These are phyloP conservation scores for Russula olivacea DNA, from an alignment of 768 basidiomycete genomes.

Conservation along the genomic window DNA sequence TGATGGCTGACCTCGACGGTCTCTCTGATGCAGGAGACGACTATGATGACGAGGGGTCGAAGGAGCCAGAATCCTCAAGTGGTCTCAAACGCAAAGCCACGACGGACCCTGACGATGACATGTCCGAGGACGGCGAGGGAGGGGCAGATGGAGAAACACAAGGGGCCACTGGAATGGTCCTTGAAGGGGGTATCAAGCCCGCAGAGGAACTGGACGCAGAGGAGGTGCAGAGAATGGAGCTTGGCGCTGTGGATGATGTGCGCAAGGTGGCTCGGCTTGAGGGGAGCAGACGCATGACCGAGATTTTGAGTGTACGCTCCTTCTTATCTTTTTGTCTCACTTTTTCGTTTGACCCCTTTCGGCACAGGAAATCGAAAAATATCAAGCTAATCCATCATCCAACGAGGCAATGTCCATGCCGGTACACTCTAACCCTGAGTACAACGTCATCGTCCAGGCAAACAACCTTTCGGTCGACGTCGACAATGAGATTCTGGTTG, in stretches of 20 bases:
- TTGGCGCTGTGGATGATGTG: slow-evolving; percentile 80
- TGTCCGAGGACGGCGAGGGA: slow-evolving; percentile 50
- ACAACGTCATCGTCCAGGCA: slow-evolving; percentile 91
- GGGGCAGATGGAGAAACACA: slow-evolving; percentile 39
- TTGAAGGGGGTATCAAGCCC: slow-evolving; percentile 84
- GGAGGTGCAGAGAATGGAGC: slow-evolving; percentile 92
- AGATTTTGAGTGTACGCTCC: slow-evolving; percentile 66
- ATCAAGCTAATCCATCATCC: slow-evolving; percentile 70
- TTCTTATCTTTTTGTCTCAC: not conserved
- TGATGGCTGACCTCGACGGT: slow-evolving; percentile 87
- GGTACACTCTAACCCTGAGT: slow-evolving; percentile 89
- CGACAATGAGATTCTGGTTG: slow-evolving; percentile 95
- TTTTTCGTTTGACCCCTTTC: not conserved
- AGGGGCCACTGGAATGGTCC: slow-evolving; percentile 51
- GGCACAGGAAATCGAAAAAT: slow-evolving; percentile 85
- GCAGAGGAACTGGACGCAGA: slow-evolving; percentile 95
- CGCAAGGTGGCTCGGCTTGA: slow-evolving; percentile 83
- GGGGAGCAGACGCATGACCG: slow-evolving; percentile 80
- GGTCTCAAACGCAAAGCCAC: slow-evolving; percentile 59
- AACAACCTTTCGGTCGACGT: slow-evolving; percentile 98
- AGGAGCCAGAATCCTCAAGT: slow-evolving; percentile 30
- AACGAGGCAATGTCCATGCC: slow-evolving; percentile 72
- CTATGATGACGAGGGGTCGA: slow-evolving; percentile 38
- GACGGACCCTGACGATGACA: slow-evolving; percentile 46
- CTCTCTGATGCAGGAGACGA: slow-evolving; percentile 58